phyloP scores from a whole-genome alignment of 2,329 filamentous ascomycete genomes.

The Aplosporella prunicola region DNA sequence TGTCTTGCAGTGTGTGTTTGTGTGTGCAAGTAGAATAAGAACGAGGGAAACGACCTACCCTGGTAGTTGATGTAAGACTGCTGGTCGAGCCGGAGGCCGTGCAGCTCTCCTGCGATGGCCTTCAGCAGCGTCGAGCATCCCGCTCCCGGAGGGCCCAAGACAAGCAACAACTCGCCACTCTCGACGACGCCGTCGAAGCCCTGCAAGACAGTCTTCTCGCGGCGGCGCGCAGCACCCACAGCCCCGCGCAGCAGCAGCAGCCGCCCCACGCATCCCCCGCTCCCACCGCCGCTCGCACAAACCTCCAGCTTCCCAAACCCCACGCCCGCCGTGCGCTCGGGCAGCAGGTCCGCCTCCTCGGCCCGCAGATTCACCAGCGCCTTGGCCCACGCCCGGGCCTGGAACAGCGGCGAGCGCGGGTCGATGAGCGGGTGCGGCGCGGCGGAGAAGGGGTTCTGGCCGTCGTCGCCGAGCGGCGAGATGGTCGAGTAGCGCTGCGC shows the following conservation, averaged over 20 bases:
- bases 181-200: slow-evolving; percentile 59
- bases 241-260: not conserved
- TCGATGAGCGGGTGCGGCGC: slow-evolving; percentile 1
- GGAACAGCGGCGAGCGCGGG: slow-evolving; percentile 1
- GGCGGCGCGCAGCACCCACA: not conserved
- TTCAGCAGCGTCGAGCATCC: slow-evolving; percentile 81
- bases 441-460: slow-evolving; percentile 5
- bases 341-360: not conserved
- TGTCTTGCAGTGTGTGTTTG: not conserved
- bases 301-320: slow-evolving; percentile 8
- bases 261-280: not conserved
- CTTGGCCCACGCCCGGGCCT: slow-evolving; percentile 1
- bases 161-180: slow-evolving; percentile 66
- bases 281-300: not conserved
- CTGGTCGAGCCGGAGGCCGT: slow-evolving; percentile 65
- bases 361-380: slow-evolving; percentile 1
- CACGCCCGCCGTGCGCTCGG: slow-evolving; percentile 4
- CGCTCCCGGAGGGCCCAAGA: slow-evolving; percentile 57
- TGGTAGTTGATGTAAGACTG: slow-evolving; percentile 74
- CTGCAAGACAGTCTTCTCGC: slow-evolving; percentile 32
- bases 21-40: too few species aligned
- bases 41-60: slow-evolving; percentile 34
- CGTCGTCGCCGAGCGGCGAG: not conserved
- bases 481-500: slow-evolving; percentile 6
- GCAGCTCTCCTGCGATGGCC: slow-evolving; percentile 72